phyloP scores from a whole-genome alignment of 192 early-diverging fungal genomes.

The Gryganskiella cystojenkinii region DNA sequence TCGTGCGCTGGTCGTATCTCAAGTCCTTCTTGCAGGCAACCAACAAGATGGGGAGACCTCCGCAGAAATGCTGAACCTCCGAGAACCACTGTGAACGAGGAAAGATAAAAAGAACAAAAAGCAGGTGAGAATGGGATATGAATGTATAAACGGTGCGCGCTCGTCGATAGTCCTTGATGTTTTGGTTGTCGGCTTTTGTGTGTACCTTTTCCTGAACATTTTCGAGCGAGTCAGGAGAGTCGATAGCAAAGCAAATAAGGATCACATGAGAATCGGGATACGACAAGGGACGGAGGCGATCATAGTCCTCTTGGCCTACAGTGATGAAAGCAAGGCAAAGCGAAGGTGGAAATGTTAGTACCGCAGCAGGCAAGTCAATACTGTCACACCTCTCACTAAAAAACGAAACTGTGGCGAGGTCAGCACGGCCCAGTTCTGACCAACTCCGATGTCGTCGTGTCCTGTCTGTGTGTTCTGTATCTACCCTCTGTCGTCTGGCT shows the following conservation, averaged over 20 bases:
- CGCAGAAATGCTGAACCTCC: constrained; percentile 89
- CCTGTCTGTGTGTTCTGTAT: constrained; percentile 71
- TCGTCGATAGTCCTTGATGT: not conserved
- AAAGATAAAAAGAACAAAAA: not conserved
- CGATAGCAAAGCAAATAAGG: constrained; percentile 93
- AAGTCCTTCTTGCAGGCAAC: constrained; percentile 93
- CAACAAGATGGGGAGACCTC: constrained; percentile 84
- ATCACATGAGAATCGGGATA: constrained; percentile 95
- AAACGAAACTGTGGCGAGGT: too few species aligned
- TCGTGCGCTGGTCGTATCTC: constrained; percentile 80
- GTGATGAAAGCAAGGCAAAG: constrained; percentile 1
- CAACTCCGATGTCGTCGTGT: too few species aligned
- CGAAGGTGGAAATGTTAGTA: not conserved
- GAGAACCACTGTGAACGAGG: constrained; percentile 80
- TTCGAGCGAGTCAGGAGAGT: constrained; percentile 83
- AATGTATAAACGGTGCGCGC: not conserved
- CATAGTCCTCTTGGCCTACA: constrained; percentile 94
- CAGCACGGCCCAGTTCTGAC: too few species aligned
- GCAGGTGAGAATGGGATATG: not conserved
- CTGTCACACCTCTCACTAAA: too few species aligned
- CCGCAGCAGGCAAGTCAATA: too few species aligned
- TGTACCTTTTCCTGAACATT: constrained; percentile 78
- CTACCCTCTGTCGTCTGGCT: constrained; percentile 78
- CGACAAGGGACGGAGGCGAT: constrained; percentile 90
- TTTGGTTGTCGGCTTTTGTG: too few species aligned